Evolutionary conservation across 768 basidiomycete species (phyloP).

Genomic region (Boletus rubescentipes): DNA sequence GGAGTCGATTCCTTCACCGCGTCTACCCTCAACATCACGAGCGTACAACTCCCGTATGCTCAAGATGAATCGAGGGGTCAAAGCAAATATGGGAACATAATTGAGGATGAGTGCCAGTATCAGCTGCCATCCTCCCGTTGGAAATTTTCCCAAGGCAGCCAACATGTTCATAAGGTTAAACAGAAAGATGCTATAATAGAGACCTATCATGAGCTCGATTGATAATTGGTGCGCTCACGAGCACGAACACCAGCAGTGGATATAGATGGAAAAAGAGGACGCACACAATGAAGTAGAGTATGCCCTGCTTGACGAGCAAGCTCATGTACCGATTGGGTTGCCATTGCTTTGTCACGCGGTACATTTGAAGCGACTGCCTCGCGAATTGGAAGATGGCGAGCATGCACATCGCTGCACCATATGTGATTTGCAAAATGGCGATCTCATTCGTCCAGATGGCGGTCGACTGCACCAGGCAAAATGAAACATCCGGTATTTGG

Average conservation of each 20-base stretch:
- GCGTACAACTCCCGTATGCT: background rate
- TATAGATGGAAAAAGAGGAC: background rate
- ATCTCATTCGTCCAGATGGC: background rate
- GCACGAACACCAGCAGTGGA: too few species aligned
- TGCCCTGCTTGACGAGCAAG: background rate
- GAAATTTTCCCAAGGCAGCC: background rate
- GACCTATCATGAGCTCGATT: background rate
- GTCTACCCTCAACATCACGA: background rate
- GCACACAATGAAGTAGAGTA: background rate
- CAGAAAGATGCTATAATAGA: background rate
- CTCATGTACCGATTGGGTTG: background rate
- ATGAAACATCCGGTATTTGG: too few species aligned
- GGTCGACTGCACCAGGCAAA: too few species aligned
- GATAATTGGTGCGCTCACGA: background rate
- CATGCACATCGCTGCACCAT: background rate
- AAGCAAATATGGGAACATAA: background rate
- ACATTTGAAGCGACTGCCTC: background rate
- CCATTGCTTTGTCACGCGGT: background rate
- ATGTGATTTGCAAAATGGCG: background rate
- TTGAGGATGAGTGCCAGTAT: background rate
- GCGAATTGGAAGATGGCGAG: background rate
- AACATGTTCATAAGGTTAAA: background rate
- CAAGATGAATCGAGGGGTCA: background rate
- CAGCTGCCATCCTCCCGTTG: background rate
- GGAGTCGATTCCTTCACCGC: too few species aligned